Conservation (phyloP, 2,329 filamentous ascomycete species). For the Truncatella angustata region DNA sequence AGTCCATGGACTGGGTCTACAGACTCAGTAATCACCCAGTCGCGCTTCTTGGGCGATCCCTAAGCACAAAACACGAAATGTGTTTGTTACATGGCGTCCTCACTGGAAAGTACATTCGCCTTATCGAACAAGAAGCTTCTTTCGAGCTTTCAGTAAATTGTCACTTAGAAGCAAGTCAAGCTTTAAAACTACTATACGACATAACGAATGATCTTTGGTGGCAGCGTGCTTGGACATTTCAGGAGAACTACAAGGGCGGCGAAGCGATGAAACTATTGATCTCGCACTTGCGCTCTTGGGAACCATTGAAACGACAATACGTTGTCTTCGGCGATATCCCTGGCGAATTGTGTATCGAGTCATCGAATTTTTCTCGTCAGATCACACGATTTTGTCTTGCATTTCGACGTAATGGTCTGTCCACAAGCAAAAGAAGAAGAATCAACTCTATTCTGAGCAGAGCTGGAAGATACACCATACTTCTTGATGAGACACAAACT, state of each 20-base stretch:
- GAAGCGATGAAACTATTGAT: conserved; percentile 26
- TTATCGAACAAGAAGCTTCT: too few relatives aligned
- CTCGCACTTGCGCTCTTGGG: conserved; percentile 16
- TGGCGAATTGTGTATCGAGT: conserved; percentile 13
- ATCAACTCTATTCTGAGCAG: neutral
- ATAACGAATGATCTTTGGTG: conserved; percentile 26
- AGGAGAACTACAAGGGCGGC: conserved; percentile 30
- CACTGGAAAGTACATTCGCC: neutral
- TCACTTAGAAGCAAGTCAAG: neutral
- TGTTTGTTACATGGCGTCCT: neutral
- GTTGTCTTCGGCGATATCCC: conserved; percentile 13
- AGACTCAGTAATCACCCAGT: conserved; percentile 7
- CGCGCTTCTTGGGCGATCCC: conserved; percentile 5
- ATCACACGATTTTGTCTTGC: neutral
- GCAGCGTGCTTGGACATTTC: conserved; percentile 30
- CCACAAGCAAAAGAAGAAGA: neutral
- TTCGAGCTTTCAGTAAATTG: neutral
- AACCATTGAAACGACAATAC: conserved; percentile 16
- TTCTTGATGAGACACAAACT: neutral
- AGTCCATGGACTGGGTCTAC: conserved; percentile 13
- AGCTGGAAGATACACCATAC: neutral
- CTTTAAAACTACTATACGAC: neutral
- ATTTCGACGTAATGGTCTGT: neutral
- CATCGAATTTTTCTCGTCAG: neutral
- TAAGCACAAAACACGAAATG: neutral